A percentile compares a stretch with the other conserved stretches of the same genome.
phyloP scores from a whole-genome alignment of 176 grass and related monocot genomes.

The Ampelocalamus luodianensis region DNA sequence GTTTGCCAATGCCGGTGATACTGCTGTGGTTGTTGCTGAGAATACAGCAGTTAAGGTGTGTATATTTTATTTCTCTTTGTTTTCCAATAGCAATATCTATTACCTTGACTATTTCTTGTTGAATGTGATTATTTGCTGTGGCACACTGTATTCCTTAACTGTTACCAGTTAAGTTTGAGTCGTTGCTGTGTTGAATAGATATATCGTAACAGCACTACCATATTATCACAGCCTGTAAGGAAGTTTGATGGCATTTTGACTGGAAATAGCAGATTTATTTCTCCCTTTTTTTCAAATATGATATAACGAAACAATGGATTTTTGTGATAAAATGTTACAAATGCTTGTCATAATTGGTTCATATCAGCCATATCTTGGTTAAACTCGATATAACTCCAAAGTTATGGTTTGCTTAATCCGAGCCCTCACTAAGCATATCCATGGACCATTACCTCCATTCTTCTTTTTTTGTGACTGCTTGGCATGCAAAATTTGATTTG shows the following conservation, averaged over 20 bases:
- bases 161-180: background rate
- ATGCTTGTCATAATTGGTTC: background rate
- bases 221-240: background rate
- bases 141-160: slow-evolving; percentile 16
- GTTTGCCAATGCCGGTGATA: slow-evolving; percentile 96
- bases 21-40: slow-evolving; percentile 84
- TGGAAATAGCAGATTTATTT: background rate
- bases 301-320: background rate
- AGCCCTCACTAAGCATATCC: background rate
- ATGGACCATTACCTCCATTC: background rate
- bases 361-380: background rate
- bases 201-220: slow-evolving; percentile 5
- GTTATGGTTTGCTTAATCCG: slow-evolving; percentile 23
- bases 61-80: slow-evolving; percentile 19
- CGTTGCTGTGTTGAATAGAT: background rate
- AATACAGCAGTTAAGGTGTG: slow-evolving; percentile 80
- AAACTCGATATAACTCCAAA: background rate
- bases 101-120: background rate
- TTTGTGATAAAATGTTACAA: background rate
- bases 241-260: background rate
- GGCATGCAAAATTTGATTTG: background rate
- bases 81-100: background rate
- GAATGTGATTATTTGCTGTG: background rate
- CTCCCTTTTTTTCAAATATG: background rate
- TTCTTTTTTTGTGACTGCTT: slow-evolving; percentile 13